Evolutionary conservation across 768 basidiomycete species (phyloP).

Genomic region (Pulveroboletus sp.): DNA sequence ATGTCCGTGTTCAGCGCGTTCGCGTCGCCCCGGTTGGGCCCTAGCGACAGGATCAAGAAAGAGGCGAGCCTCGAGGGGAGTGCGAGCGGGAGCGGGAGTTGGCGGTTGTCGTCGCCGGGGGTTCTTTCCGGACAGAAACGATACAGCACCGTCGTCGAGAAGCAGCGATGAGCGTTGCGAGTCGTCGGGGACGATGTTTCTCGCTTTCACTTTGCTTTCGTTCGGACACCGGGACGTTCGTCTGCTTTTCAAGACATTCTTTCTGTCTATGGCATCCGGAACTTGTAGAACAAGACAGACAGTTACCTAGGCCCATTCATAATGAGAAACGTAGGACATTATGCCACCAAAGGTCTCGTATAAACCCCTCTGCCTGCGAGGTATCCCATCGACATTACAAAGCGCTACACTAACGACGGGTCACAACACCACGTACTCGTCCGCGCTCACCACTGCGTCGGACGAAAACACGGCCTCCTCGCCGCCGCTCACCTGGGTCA

Average conservation of each 20-base stretch:
- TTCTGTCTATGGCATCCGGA: background rate
- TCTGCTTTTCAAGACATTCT: background rate
- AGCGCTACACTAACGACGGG: too few relatives aligned
- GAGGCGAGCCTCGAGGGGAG: background rate
- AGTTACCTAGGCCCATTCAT: background rate
- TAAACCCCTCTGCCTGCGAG: background rate
- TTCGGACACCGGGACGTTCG: background rate
- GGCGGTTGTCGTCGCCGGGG: constrained; percentile 3
- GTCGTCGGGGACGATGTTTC: background rate
- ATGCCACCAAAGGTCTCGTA: background rate
- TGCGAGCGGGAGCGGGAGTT: constrained; percentile 2
- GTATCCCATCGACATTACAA: background rate
- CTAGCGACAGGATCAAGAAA: constrained; percentile 4
- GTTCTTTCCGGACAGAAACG: constrained; percentile 2
- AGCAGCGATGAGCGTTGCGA: background rate
- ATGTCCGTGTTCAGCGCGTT: constrained; percentile 14
- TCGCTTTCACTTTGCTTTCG: too few relatives aligned
- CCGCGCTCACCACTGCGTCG: constrained; percentile 49
- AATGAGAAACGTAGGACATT: background rate
- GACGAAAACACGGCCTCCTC: constrained; percentile 54
- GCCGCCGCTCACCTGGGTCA: constrained; percentile 48
- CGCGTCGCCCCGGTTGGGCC: constrained; percentile 1
- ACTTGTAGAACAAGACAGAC: background rate
- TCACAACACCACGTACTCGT: constrained; percentile 55
- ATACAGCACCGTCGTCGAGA: constrained; percentile 7